Conservation (phyloP, 306 rosid genomes). For the Prunus mongolica region DNA sequence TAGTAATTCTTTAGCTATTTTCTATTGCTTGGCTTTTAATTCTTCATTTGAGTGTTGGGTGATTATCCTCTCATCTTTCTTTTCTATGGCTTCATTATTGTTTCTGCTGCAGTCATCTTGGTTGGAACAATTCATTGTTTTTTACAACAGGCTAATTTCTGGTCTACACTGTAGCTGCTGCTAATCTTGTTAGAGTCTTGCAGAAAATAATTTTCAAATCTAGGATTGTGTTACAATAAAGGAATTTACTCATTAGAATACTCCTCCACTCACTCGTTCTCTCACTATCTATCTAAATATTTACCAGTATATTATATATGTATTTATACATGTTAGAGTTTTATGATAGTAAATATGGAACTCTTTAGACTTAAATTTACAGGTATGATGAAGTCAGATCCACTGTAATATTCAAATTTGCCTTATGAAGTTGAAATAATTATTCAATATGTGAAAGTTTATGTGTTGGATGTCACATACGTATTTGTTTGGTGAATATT, state of each 20-base stretch:
- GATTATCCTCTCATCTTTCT: constrained; percentile 13
- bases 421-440: neutral
- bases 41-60: constrained; percentile 11
- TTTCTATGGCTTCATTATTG: neutral
- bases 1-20: neutral
- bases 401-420: neutral
- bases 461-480: neutral
- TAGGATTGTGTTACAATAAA: neutral
- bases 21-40: constrained; percentile 6
- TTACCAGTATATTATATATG: neutral
- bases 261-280: neutral
- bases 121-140: neutral
- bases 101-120: constrained; percentile 5
- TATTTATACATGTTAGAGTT: neutral
- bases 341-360: neutral
- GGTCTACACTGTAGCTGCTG: neutral
- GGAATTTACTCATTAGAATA: neutral
- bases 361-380: neutral
- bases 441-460: neutral
- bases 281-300: neutral
- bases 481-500: constrained; percentile 29
- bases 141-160: neutral
- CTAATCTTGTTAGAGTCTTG: neutral
- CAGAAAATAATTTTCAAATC: neutral
- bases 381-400: constrained; percentile 1